Evolutionary conservation across 2,329 filamentous ascomycete genomes (phyloP), one percentile per base, ranked within the genome.

Genomic region (Alternaria metachromatica): DNA sequence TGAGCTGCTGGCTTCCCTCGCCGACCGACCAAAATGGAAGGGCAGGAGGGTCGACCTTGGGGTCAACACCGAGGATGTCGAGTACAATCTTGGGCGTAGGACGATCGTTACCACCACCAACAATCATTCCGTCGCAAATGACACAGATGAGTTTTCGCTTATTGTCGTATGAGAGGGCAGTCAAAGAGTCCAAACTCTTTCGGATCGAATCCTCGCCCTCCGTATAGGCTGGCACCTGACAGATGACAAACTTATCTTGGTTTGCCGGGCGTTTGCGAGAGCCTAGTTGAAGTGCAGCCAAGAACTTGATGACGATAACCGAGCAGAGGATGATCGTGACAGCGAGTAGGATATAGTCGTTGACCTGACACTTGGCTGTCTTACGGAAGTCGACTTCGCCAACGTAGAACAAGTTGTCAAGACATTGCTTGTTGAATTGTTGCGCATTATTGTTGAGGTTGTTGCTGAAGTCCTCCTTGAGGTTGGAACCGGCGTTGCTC

Each of bases 201-300:
- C 96, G 87, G 9, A 99, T 84, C 5, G 94, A 95, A 74, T 99
- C 96, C 84, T 99, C 96, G 73, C 94, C 96, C 84, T 99, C 96
- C 0, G 96, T 99, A 77, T 99, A 99, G 6, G 96, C 96, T 10
- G 96, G 96, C 30, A 99, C 94, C 80, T 97, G 94, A 81, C 96
- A 98, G 70, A 99, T 98, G 72, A 99, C 94, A 74, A 99, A 99
- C 79, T 98, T 99, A 81, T 99, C 96, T 80, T 98, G 96, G 41
- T 94, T 92, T 6, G 92, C 87, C 3, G 96, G 96, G 18, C 93
- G 90, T 63, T 92, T 89, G 83, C 97, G 97, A 6, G 94, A 94
- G 49, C 95, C 94, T 64, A 99, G 92, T 75, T 97, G 96, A 45
- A 99, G 86, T 12, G 96, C 96, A 56, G 96, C 90, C 75, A 99